A percentile compares a stretch with the other conserved stretches of the same genome.
phyloP scores from a whole-genome alignment of 305 asterid genomes.

The Rubia tinctorum region DNA sequence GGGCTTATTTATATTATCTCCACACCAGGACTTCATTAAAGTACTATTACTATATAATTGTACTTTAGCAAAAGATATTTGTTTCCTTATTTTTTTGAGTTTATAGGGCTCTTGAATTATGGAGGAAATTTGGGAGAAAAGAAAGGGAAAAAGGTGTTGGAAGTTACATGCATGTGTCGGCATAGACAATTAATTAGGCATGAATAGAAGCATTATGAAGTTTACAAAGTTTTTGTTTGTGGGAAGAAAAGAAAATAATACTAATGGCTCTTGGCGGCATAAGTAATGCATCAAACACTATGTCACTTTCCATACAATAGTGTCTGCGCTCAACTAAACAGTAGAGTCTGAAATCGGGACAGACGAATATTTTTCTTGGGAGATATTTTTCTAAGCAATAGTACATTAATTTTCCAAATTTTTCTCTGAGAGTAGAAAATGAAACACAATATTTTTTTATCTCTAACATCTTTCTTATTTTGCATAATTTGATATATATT shows the following conservation, averaged over 20 bases:
- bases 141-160: too few relatives aligned
- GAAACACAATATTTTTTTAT: too few relatives aligned
- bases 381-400: too few relatives aligned
- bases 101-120: constrained; percentile 9
- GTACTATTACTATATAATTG: too few relatives aligned
- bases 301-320: constrained; percentile 4
- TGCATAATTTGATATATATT: too few relatives aligned
- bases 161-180: constrained; percentile 14
- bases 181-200: constrained; percentile 1
- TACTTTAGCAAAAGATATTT: background rate
- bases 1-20: background rate
- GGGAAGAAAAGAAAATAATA: background rate
- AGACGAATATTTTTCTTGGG: too few relatives aligned
- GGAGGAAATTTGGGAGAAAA: background rate
- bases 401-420: too few relatives aligned
- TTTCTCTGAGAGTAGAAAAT: too few relatives aligned
- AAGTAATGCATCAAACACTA: constrained; percentile 15
- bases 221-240: background rate
- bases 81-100: too few relatives aligned
- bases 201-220: background rate
- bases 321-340: constrained; percentile 3
- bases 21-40: background rate
- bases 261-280: constrained; percentile 4
- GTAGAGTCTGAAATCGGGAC: background rate
- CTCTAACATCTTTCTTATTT: too few relatives aligned